Base-by-base conservation (phyloP, 164 flowering plant species). In the Houttuynia cordata region DNA sequence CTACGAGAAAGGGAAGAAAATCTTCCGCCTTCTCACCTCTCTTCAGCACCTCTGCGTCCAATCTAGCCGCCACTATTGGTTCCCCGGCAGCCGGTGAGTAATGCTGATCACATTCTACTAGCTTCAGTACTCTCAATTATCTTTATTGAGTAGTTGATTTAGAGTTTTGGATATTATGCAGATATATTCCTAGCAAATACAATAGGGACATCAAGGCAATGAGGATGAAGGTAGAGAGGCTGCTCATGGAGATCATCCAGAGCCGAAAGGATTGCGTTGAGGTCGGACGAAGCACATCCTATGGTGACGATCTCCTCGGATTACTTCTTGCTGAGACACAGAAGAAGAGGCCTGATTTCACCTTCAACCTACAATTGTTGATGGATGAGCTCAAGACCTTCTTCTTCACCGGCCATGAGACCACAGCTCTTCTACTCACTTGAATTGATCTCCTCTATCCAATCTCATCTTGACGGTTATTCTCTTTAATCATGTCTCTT, bases 341-440 rank as follows among this genome's bases (percentile, higher is more conserved):
- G n/a, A n/a, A n/a, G n/a, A n/a, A n/a, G n/a, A n/a, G n/a, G n/a
- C n/a, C n/a, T 3, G 82, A 76, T 3, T 79, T 80, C 22, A 75
- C 73, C 67, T 61, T 82, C 39, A 81, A 79, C 59, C 66, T 80
- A 25, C 88, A 88, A 59, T 15, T 86, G 24, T 77, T 93, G 7
- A 88, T 91, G 95, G 97, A 93, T 64, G 99, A 93, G 65, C 85
- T 88, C 79, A 93, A 93, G 71, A 93, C 99, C 1, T 90, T 93
- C 77, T 88, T 86, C 75, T 93, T 90, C 65, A 84, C 96, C 1
- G 99, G 99, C 5, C 95, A 90, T 65, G 99, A 93, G 39, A 93
- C 99, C 34, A 88, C 96, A 4, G 87, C 99, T 8, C 82, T 93
- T 1, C 72, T 86, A 10, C 94, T 90, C 64, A 93, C 97, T 0